A percentile compares a stretch with the other conserved stretches of the same genome.
Evolutionary conservation across 2,329 filamentous ascomycete species (phyloP).

Genomic region (Raffaelea arxii): DNA sequence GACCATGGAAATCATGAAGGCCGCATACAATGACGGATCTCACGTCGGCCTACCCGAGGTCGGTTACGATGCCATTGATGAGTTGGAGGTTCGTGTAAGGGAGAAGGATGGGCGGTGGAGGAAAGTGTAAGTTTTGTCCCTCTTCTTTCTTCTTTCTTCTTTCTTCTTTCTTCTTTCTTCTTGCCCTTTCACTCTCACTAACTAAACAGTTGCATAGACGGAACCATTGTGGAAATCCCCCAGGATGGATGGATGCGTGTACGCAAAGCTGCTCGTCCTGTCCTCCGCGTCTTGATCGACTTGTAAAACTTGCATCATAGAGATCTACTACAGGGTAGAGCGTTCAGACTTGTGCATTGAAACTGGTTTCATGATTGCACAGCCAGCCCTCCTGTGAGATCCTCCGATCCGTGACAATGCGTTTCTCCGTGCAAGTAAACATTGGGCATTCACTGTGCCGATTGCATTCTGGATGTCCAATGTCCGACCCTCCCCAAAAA

Average conservation of each 20-base stretch:
- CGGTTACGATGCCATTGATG: slow-evolving; percentile 61
- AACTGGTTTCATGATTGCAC: too few species aligned
- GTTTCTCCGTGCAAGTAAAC: too few species aligned
- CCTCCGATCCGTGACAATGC: too few species aligned
- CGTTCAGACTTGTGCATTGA: too few species aligned
- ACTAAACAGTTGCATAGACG: slow-evolving; percentile 62
- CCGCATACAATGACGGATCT: slow-evolving; percentile 46
- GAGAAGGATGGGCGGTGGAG: slow-evolving; percentile 69
- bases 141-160: neutral
- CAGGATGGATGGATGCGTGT: slow-evolving; percentile 63
- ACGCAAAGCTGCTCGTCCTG: slow-evolving; percentile 31
- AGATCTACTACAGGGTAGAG: too few species aligned
- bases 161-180: neutral
- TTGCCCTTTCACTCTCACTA: neutral
- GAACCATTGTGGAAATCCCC: slow-evolving; percentile 70
- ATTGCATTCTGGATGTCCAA: too few species aligned
- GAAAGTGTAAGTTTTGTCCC: slow-evolving; percentile 39
- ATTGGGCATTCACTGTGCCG: too few species aligned
- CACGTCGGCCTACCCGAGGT: slow-evolving; percentile 47
- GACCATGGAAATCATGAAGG: slow-evolving; percentile 68
- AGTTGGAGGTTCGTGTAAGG: slow-evolving; percentile 53
- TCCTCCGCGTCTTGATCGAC: slow-evolving; percentile 33
- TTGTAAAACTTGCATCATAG: too few species aligned
- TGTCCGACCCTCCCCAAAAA: too few species aligned
- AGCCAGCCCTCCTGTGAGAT: too few species aligned